A percentile compares a stretch with the other conserved stretches of the same genome.
Evolutionary conservation across 495 filamentous ascomycete species (phyloP).

Genomic region (Endocarpon pusillum): DNA sequence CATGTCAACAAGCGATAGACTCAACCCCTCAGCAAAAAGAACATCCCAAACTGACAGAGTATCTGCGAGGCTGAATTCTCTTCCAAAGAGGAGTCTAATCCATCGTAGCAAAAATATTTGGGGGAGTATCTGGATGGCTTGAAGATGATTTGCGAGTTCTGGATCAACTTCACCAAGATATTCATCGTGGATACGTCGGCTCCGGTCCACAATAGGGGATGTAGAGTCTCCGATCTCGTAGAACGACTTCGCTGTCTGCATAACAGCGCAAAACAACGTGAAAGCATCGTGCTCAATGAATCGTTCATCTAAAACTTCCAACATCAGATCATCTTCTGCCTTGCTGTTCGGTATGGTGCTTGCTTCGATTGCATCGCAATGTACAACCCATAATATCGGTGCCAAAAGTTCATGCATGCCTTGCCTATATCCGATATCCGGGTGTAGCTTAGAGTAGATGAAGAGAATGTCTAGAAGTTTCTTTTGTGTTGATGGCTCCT

Average conservation of each 20-base stretch:
- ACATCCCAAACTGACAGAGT: constrained; percentile 76
- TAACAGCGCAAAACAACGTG: constrained; percentile 64
- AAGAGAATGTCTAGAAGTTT: constrained; percentile 83
- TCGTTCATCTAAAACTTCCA: constrained; percentile 45
- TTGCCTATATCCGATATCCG: constrained; percentile 76
- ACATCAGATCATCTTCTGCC: constrained; percentile 31
- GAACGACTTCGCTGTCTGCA: constrained; percentile 72
- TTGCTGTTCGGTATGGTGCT: constrained; percentile 7
- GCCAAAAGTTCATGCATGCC: constrained; percentile 95
- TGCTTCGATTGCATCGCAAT: constrained; percentile 56
- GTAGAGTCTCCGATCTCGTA: constrained; percentile 50
- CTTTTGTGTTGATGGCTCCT: constrained; percentile 55
- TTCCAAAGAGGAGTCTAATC: constrained; percentile 83
- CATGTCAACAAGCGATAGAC: constrained; percentile 66
- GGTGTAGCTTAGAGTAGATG: constrained; percentile 86
- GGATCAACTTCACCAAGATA: constrained; percentile 62
- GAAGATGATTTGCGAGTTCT: constrained; percentile 66
- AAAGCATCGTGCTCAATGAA: constrained; percentile 88
- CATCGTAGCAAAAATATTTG: constrained; percentile 79
- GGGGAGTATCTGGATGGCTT: constrained; percentile 75
- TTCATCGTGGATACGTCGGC: constrained; percentile 68
- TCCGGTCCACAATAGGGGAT: constrained; percentile 72
- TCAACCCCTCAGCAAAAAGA: constrained; percentile 75
- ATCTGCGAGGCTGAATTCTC: constrained; percentile 82
- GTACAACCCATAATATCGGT: constrained; percentile 76